Evolutionary conservation across 192 early-diverging fungal genomes (phyloP), one percentile per base, ranked within the genome.

Genomic region (Umbelopsis sp.): DNA sequence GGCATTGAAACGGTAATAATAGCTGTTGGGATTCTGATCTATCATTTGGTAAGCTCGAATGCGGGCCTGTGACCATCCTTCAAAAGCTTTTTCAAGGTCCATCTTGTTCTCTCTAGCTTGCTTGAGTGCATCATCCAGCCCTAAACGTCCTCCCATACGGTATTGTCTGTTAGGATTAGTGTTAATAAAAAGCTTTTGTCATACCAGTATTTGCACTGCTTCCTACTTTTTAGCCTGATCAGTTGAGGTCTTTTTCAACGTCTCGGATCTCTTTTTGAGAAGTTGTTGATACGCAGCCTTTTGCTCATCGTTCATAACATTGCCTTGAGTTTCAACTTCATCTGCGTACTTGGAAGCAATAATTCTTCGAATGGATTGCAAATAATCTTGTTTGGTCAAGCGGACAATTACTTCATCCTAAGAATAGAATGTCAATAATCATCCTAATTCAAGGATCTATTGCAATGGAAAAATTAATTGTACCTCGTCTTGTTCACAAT

Each of bases 1-100:
- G 2, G 94, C 95, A 77, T 98, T 98, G 80, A 98, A 98, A 18
- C 95, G 90, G 76, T 98, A 98, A 77, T 98, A 98, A 73, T 98
- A 98, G 21, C 93, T 94, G 82, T 98, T 98, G 48, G 97, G 97
- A 61, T 96, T 97, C 58, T 89, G 92, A 64, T 95, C 90, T 78
- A 98, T 98, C 71, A 91, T 90, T 74, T 94, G 88, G 74, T 95
- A 98, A 4, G 97, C 97, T 71, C 89, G 89, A 58, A 95, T 93
- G 45, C 97, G 93, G 30, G 97, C 97, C 67, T 91, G 88, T 13
- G 92, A 94, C 97, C 97, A 98, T 18, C 97, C 97, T 75, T 97
- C 94, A 85, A 97, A 97, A 0, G 94, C 92, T 73, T 93, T 93
- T 71, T 84, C 81, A 58, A 90, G 85, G 78, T 96, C 91, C 23